Conservation (phyloP, 2,329 filamentous ascomycete species). For the Pezicula carpinea region DNA sequence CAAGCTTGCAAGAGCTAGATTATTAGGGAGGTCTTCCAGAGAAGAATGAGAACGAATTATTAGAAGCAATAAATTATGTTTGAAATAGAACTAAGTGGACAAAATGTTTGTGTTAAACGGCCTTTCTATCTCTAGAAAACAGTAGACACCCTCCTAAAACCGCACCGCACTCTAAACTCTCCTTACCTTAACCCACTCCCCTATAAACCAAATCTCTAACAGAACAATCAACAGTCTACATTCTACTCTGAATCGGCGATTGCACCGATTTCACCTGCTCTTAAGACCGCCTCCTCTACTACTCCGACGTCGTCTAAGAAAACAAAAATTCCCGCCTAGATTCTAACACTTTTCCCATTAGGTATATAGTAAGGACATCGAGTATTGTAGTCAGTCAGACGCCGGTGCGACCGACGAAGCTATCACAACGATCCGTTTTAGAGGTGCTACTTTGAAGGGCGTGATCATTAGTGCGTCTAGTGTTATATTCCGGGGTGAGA, state of each 20-base stretch:
- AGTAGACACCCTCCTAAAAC: slow-evolving; percentile 46
- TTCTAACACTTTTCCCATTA: slow-evolving; percentile 46
- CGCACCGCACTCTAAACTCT: slow-evolving; percentile 35
- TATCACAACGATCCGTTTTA: no score
- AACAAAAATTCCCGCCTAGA: slow-evolving; percentile 35
- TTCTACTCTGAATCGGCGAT: slow-evolving; percentile 50
- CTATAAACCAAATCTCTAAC: slow-evolving; percentile 28
- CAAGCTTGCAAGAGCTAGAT: slow-evolving; percentile 31
- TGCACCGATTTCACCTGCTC: slow-evolving; percentile 56
- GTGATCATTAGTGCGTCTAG: slow-evolving; percentile 51
- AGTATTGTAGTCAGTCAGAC: slow-evolving; percentile 46
- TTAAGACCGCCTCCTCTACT: slow-evolving; percentile 48
- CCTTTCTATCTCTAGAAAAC: slow-evolving; percentile 24
- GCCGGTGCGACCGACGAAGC: slow-evolving; percentile 42
- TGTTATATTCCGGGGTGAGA: slow-evolving; percentile 59
- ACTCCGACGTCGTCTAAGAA: slow-evolving; percentile 36
- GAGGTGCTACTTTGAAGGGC: slow-evolving; percentile 7
- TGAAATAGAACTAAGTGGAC: neutral
- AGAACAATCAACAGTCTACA: slow-evolving; percentile 40
- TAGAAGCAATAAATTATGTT: slow-evolving; percentile 4
- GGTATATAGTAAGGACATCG: slow-evolving; percentile 50
- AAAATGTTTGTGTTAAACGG: slow-evolving; percentile 8
- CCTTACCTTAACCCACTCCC: slow-evolving; percentile 20
- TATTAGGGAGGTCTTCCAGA: slow-evolving; percentile 19
- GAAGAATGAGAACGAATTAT: slow-evolving; percentile 5